Evolutionary conservation across 495 filamentous ascomycete genomes (phyloP).

Genomic region (Penicillium coprophilum): DNA sequence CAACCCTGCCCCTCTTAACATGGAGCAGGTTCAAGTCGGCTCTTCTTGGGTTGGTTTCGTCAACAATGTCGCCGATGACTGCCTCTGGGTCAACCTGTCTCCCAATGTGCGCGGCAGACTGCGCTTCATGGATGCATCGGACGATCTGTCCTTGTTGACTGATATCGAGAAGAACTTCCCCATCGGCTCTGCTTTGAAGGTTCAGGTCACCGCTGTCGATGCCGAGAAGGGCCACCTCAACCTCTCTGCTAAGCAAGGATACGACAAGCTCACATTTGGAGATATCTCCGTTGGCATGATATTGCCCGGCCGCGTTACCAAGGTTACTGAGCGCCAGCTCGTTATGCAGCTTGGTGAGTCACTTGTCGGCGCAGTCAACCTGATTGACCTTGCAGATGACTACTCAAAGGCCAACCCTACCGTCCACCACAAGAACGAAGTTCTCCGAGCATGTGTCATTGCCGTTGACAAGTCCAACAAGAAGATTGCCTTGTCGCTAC

Average conservation of each 20-base stretch:
- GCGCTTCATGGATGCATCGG: slow-evolving; percentile 74
- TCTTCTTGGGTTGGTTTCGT: slow-evolving; percentile 75
- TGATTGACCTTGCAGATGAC: slow-evolving; percentile 83
- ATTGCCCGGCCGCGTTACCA: slow-evolving; percentile 78
- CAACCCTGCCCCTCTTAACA: slow-evolving; percentile 58
- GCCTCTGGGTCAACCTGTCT: slow-evolving; percentile 84
- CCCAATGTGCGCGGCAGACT: slow-evolving; percentile 88
- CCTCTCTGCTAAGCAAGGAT: slow-evolving; percentile 66
- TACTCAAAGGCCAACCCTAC: slow-evolving; percentile 71
- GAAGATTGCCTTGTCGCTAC: slow-evolving; percentile 73
- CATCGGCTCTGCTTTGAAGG: slow-evolving; percentile 77
- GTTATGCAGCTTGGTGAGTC: slow-evolving; percentile 80
- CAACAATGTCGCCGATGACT: slow-evolving; percentile 77
- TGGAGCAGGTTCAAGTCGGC: slow-evolving; percentile 72
- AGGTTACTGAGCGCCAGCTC: slow-evolving; percentile 76
- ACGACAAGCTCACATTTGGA: slow-evolving; percentile 59
- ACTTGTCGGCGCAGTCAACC: slow-evolving; percentile 68
- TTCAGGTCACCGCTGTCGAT: slow-evolving; percentile 75
- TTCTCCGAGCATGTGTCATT: slow-evolving; percentile 77
- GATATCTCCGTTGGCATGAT: slow-evolving; percentile 75
- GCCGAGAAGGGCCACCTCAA: slow-evolving; percentile 72
- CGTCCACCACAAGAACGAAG: slow-evolving; percentile 74
- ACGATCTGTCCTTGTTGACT: slow-evolving; percentile 73
- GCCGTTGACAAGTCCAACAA: slow-evolving; percentile 82
- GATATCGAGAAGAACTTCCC: slow-evolving; percentile 83